Base-by-base conservation (phyloP, 2,329 filamentous ascomycete species). In the Penicillium griseofulvum region DNA sequence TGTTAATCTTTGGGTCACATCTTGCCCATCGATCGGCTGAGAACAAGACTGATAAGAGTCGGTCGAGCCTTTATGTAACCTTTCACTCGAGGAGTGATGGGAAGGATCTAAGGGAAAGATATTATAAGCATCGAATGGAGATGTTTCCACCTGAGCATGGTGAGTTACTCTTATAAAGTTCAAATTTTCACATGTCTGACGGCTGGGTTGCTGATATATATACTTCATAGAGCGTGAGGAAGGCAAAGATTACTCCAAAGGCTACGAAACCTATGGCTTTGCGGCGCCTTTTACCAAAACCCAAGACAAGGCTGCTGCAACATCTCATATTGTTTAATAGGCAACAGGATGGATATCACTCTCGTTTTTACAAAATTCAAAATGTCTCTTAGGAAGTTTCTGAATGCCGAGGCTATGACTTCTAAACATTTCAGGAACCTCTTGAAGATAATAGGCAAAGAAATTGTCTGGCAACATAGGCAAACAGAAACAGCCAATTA, bases 1-100 rank as follows among this genome's bases (percentile, higher is more conserved):
- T 72, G 36, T 54, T 73, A 10, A 59, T 72, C 7, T 73, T 73
- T 48, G 70, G 70, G 8, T 70, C 68, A 5, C 68, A 70, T 44
- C 64, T 72, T 16, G 71, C 70, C 11, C 69, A 73, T 55, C 60
- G 69, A 9, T 71, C 66, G 6, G 68, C 63, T 1, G 56, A 61
- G 10, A 72, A 72, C 26, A 61, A 56, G 11, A 70, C 65, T 1
- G 55, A 59, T 9, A 59, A 54, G 33, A 54, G 59, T 9, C 59
- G 66, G 5, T 62, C 62, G 16, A 69, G 62, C 52, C 55, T 69
- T 28, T 69, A 69, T 64, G 68, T 64, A 9, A 69, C 68, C 5
- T 70, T 67, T 33, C 58, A 67, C 44, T 57, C 55, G 1, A 55
- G 52, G 43, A 57, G 53, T 16, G 60, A 65, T 34, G 60, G 62